Base-by-base conservation (phyloP, 768 basidiomycete genomes). In the Boletus rubescentipes region DNA sequence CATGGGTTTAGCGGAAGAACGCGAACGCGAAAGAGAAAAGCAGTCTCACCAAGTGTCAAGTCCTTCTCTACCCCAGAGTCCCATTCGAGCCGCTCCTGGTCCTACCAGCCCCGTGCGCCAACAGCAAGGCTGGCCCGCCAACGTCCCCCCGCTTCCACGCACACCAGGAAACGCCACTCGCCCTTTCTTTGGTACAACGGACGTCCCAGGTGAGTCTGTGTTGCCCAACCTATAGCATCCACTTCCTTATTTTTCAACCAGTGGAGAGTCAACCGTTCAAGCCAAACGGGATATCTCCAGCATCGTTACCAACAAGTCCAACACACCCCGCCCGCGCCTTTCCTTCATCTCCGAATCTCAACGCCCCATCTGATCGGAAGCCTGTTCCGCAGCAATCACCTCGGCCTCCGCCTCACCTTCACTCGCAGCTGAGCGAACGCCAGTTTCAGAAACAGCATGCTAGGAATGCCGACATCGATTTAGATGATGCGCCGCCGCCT, bases 401-500 rank as follows among this genome's bases (percentile, higher is more conserved):
- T 38, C 61, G 51, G 36, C 54, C 58, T 15, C 65, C 43, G n/a
- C 48, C 46, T 29, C 49, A 48, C 37, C 31, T 18, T 21, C 55
- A 57, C 45, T 55, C 49, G 32, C 62, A 56, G 46, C 51, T 59
- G 40, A 70, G 57, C 40, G 64, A 61, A 46, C 64, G 64, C 29
- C 68, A 70, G 43, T 49, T 58, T 38, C 53, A 64, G 36, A 66
- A 65, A 48, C 68, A 59, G 48, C 64, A 60, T 48, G 60, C 51
- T 14, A 47, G 55, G 34, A 50, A 60, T 39, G 7, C 29, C 11
- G 56, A 67, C 38, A 63, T 77, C n/a, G 67, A 70, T 60, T 59
- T 77, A 12, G 76, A 77, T 53, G 76, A 77, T 63, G 72, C 74
- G 32, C 76, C 76, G 26, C 76, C 76, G 4, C 74, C 69, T 20